phyloP scores from a whole-genome alignment of 129 eudicot genomes.

The Kitagawia praeruptora region DNA sequence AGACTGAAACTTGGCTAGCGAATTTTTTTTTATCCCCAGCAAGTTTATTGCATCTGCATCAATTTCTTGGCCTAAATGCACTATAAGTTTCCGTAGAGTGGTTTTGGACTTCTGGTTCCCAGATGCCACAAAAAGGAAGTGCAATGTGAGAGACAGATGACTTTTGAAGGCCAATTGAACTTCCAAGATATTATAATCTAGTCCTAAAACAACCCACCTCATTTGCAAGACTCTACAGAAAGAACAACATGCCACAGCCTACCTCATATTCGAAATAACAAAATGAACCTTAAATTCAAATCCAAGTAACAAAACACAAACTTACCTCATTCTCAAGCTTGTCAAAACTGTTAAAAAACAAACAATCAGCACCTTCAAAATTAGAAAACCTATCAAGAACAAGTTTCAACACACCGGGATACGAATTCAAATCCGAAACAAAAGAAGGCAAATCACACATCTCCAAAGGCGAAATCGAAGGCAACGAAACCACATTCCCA shows the following conservation, averaged over 20 bases:
- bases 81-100: not conserved
- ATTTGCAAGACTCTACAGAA: not conserved
- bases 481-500: constrained; percentile 18
- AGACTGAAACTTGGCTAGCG: not conserved
- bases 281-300: not conserved
- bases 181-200: too few species aligned
- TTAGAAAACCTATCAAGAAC: not conserved
- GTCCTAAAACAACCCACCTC: not conserved
- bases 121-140: too few species aligned
- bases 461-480: constrained; percentile 25
- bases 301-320: not conserved
- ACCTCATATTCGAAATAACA: too few species aligned
- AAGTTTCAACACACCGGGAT: constrained; percentile 9
- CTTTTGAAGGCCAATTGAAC: too few species aligned
- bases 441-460: constrained; percentile 36
- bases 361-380: not conserved
- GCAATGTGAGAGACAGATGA: too few species aligned
- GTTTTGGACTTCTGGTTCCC: too few species aligned
- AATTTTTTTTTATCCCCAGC: not conserved
- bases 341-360: constrained; percentile 2
- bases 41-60: not conserved
- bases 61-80: too few species aligned
- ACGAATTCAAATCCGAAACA: constrained; percentile 9
- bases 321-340: constrained; percentile 6
- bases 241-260: not conserved